Conservation (phyloP, 176 grass and related monocot genomes). For the Otatea glauca region DNA sequence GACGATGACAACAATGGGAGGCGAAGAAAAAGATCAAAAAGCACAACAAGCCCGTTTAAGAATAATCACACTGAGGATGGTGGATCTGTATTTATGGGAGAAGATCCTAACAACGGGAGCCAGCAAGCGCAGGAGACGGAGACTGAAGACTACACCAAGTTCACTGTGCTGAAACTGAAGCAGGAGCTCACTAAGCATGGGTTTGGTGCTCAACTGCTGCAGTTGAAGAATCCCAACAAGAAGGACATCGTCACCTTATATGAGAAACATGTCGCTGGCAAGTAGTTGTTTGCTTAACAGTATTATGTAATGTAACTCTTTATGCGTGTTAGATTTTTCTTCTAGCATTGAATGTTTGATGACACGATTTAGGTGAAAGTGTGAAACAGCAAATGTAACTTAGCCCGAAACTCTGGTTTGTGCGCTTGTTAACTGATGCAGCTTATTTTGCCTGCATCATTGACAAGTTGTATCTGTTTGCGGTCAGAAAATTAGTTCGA, state of each 20-base stretch:
- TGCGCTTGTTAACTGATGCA: conserved; percentile 8
- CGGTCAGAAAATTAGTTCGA: not conserved
- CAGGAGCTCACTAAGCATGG: conserved; percentile 93
- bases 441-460: conserved; percentile 32
- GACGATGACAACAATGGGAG: conserved; percentile 62
- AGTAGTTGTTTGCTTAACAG: conserved; percentile 27
- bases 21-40: conserved; percentile 85
- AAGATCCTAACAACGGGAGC: conserved; percentile 55
- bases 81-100: conserved; percentile 68
- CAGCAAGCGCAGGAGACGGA: conserved; percentile 57
- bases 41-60: conserved; percentile 86
- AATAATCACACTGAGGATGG: conserved; percentile 70
- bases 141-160: conserved; percentile 74
- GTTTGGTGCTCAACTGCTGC: conserved; percentile 82
- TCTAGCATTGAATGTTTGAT: not conserved
- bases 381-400: conserved; percentile 26
- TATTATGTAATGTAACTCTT: not conserved
- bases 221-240: conserved; percentile 91
- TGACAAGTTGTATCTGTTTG: not conserved
- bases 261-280: conserved; percentile 75
- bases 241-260: conserved; percentile 92
- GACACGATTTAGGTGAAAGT: conserved; percentile 17
- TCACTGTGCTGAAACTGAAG: conserved; percentile 78
- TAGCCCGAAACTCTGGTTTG: conserved; percentile 5
- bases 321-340: conserved; percentile 23